phyloP scores from a whole-genome alignment of 306 rosid species.

The Cucurbita moschata region DNA sequence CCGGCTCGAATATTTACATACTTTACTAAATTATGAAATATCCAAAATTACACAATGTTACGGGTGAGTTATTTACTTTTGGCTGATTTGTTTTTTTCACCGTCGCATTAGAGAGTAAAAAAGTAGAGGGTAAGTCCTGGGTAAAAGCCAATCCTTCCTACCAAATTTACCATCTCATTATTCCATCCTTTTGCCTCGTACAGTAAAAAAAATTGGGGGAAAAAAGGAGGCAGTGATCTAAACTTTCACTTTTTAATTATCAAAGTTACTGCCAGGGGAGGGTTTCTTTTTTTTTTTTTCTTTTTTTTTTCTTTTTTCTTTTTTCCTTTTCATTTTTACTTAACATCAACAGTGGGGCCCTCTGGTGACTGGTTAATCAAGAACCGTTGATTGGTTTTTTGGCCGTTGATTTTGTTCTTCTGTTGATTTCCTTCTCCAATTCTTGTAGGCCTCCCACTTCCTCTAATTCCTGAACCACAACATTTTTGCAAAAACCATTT shows the following conservation, averaged over 20 bases:
- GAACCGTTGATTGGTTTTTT: background rate
- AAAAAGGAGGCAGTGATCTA: background rate
- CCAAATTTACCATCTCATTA: background rate
- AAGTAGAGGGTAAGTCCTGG: background rate
- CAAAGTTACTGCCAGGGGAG: background rate
- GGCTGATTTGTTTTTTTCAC: background rate
- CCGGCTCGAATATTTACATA: background rate
- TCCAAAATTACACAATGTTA: background rate
- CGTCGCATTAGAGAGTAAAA: background rate
- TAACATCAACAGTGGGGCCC: background rate
- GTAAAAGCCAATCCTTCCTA: background rate
- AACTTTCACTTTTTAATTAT: background rate
- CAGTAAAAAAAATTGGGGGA: background rate
- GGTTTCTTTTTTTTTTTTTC: too few relatives aligned
- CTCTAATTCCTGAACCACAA: conserved; percentile 63
- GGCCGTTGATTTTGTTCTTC: conserved; percentile 28
- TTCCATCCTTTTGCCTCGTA: background rate
- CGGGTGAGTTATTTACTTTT: background rate
- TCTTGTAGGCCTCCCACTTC: conserved; percentile 81
- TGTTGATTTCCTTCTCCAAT: conserved; percentile 62
- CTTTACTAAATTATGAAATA: background rate
- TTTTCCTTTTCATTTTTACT: background rate
- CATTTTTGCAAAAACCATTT: background rate
- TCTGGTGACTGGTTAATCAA: background rate
- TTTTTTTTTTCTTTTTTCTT: too few relatives aligned